These are phyloP conservation scores for Crassisporium funariophilum DNA, from an alignment of 768 basidiomycete genomes.

Conservation along the genomic window DNA sequence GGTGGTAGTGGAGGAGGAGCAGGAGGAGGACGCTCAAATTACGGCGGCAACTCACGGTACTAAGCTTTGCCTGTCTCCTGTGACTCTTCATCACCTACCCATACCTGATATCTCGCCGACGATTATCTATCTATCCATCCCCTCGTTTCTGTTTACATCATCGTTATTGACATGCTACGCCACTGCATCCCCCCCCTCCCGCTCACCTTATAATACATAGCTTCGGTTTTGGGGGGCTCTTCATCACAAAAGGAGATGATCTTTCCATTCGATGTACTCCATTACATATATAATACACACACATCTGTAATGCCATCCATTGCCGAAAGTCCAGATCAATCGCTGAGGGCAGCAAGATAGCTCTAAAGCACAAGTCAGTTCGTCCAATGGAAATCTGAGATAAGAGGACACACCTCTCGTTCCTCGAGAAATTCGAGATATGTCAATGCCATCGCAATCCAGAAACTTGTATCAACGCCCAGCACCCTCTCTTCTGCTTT, in stretches of 20 bases:
- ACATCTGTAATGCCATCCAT: background rate
- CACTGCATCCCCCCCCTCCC: conserved; percentile 4
- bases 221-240: background rate
- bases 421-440: conserved; percentile 80
- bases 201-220: conserved; percentile 3
- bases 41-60: background rate
- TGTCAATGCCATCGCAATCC: conserved; percentile 72
- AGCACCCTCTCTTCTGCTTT: conserved; percentile 52
- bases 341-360: conserved; percentile 55
- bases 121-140: background rate
- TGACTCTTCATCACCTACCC: background rate
- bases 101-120: background rate
- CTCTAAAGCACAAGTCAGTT: conserved; percentile 39
- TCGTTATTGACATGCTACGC: conserved; percentile 5
- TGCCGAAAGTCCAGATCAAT: conserved; percentile 27
- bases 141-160: background rate
- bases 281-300: background rate
- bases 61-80: background rate
- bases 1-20: background rate
- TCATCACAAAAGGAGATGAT: background rate
- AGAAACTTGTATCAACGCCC: conserved; percentile 78
- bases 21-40: no score
- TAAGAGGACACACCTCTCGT: conserved; percentile 58
- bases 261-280: background rate
- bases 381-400: background rate